Percentiles rank a stretch among this genome's conserved stretches.
Evolutionary conservation across 768 basidiomycete species (phyloP).

Genomic region (Sarcodon sp.): DNA sequence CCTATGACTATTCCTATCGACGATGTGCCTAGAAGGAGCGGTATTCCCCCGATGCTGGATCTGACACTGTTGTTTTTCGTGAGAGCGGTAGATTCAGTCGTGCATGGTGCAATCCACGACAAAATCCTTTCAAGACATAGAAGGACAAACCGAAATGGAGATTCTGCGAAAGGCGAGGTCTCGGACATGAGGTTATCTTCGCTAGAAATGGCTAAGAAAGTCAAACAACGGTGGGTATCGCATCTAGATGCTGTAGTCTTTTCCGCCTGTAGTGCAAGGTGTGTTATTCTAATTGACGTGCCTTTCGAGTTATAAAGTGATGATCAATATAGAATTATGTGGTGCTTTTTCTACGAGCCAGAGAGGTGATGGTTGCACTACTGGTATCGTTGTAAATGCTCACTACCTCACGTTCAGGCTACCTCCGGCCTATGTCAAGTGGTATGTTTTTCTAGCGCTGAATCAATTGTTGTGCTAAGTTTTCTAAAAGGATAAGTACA

Average conservation of each 20-base stretch:
- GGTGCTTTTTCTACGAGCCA: slow-evolving; percentile 79
- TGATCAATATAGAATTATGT: slow-evolving; percentile 53
- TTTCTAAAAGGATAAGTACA: slow-evolving; percentile 39
- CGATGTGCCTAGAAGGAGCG: slow-evolving; percentile 1
- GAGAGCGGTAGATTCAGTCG: slow-evolving; percentile 49
- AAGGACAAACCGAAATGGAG: slow-evolving; percentile 9
- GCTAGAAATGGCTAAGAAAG: neutral
- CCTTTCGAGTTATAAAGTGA: neutral
- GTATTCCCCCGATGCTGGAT: slow-evolving; percentile 46
- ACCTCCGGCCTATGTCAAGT: slow-evolving; percentile 58
- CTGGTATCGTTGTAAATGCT: neutral
- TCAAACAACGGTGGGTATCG: slow-evolving; percentile 20
- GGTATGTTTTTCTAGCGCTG: slow-evolving; percentile 18
- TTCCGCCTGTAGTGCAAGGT: slow-evolving; percentile 73
- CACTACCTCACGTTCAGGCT: slow-evolving; percentile 22
- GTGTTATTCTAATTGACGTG: slow-evolving; percentile 5
- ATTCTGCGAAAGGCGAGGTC: slow-evolving; percentile 15
- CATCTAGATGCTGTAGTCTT: slow-evolving; percentile 59
- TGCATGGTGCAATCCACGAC: slow-evolving; percentile 23
- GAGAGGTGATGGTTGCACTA: slow-evolving; percentile 29
- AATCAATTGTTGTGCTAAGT: neutral
- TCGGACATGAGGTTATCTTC: neutral
- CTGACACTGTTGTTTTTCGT: slow-evolving; percentile 57
- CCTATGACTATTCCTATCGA: slow-evolving; percentile 10
- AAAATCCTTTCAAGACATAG: slow-evolving; percentile 2